Conservation (phyloP, 2,329 filamentous ascomycete genomes). For the Orbilia quercus region DNA sequence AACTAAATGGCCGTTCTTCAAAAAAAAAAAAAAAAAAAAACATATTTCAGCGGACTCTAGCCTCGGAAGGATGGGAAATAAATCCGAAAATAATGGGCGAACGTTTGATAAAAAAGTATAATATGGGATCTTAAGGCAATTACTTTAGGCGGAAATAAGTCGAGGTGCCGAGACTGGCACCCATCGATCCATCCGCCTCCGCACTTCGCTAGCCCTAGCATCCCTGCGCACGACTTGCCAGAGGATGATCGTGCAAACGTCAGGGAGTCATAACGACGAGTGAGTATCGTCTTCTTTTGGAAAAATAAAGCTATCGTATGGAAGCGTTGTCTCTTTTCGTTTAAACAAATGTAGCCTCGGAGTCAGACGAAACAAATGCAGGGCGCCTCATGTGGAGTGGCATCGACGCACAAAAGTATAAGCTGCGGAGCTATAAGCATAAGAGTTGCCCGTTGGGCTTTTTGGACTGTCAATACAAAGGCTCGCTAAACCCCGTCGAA, state of each 20-base stretch:
- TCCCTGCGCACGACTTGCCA: too few species aligned
- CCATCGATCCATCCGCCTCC: neutral
- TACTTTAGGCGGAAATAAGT: constrained; percentile 8
- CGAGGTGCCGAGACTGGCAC: neutral
- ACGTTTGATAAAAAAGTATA: neutral
- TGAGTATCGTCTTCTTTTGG: too few species aligned
- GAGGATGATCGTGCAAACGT: too few species aligned
- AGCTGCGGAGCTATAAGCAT: neutral
- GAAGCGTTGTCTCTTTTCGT: too few species aligned
- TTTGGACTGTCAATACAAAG: neutral
- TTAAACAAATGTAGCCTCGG: too few species aligned
- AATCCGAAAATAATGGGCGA: constrained; percentile 7
- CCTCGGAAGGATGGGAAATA: neutral
- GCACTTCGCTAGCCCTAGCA: constrained; percentile 9
- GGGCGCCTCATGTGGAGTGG: too few species aligned
- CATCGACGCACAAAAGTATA: too few species aligned
- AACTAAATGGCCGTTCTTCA: too few species aligned
- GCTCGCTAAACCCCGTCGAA: neutral
- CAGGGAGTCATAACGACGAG: too few species aligned
- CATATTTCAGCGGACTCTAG: neutral
- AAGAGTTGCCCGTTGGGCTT: neutral
- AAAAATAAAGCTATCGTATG: too few species aligned
- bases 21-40: too few species aligned
- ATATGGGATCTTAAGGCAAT: constrained; percentile 6
- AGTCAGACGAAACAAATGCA: too few species aligned